phyloP scores from a whole-genome alignment of 192 early-diverging fungal genomes.

The Podila epigama region DNA sequence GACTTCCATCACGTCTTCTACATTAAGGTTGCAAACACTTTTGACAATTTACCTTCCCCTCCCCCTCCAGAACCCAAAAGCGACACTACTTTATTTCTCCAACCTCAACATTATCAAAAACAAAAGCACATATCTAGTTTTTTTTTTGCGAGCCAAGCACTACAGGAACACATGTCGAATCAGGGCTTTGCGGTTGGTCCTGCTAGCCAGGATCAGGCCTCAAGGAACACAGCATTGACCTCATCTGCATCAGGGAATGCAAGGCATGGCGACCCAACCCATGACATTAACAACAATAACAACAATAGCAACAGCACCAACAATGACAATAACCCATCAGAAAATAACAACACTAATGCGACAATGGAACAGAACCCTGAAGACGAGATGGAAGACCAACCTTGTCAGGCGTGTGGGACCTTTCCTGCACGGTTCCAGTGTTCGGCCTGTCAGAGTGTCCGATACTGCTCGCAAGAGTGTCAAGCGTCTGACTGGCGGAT shows the following conservation, averaged over 20 bases:
- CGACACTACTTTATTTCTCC: too few species aligned
- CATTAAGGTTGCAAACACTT: too few species aligned
- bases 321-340: neutral
- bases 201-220: neutral
- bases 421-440: constrained; percentile 45
- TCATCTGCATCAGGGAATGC: neutral
- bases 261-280: neutral
- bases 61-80: too few species aligned
- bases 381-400: constrained; percentile 23
- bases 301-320: neutral
- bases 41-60: too few species aligned
- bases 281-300: neutral
- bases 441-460: constrained; percentile 41
- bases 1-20: too few species aligned
- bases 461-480: constrained; percentile 70
- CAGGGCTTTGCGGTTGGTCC: neutral
- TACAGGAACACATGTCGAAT: neutral
- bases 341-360: too few species aligned
- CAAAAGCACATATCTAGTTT: too few species aligned
- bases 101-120: too few species aligned
- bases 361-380: neutral
- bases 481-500: constrained; percentile 63
- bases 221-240: neutral
- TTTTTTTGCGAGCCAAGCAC: too few species aligned
- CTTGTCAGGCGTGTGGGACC: constrained; percentile 28